Percentiles rank a stretch among this genome's conserved stretches.
Evolutionary conservation across 2,329 filamentous ascomycete species (phyloP).

Genomic region (Fusarium tuaranense): DNA sequence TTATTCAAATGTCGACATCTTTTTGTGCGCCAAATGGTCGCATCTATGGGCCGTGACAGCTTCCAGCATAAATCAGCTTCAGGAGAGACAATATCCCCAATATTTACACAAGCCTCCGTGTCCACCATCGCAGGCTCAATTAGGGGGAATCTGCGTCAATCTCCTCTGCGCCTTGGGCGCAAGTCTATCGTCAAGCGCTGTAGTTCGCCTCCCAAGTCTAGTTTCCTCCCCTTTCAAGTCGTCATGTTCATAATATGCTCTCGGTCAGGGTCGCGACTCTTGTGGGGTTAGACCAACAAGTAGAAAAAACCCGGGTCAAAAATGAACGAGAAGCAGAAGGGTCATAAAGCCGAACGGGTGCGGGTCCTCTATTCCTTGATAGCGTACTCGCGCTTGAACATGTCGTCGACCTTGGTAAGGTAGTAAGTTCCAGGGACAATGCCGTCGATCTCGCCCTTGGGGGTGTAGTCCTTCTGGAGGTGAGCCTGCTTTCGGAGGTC

Average conservation of each 20-base stretch:
- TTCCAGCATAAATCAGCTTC: slow-evolving; percentile 30
- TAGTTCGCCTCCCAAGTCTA: slow-evolving; percentile 43
- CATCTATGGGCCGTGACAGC: slow-evolving; percentile 37
- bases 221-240: slow-evolving; percentile 34
- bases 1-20: slow-evolving; percentile 36
- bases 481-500: slow-evolving; percentile 85
- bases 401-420: slow-evolving; percentile 82
- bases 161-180: slow-evolving; percentile 31
- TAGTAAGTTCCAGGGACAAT: slow-evolving; percentile 80
- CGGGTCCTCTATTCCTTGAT: slow-evolving; percentile 72
- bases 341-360: slow-evolving; percentile 12
- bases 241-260: slow-evolving; percentile 40
- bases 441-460: slow-evolving; percentile 75
- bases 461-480: slow-evolving; percentile 82
- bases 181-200: slow-evolving; percentile 42
- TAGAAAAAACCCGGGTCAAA: slow-evolving; percentile 26
- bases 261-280: slow-evolving; percentile 17
- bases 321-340: slow-evolving; percentile 32
- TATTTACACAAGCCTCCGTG: slow-evolving; percentile 42
- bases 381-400: slow-evolving; percentile 85
- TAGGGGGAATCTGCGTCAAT: slow-evolving; percentile 36
- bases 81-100: slow-evolving; percentile 33
- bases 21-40: slow-evolving; percentile 35
- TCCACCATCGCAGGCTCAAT: slow-evolving; percentile 39
- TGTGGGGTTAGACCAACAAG: slow-evolving; percentile 19